These are phyloP conservation scores for Macrolepiota dolichaula DNA, from an alignment of 768 basidiomycete genomes.

Conservation along the genomic window DNA sequence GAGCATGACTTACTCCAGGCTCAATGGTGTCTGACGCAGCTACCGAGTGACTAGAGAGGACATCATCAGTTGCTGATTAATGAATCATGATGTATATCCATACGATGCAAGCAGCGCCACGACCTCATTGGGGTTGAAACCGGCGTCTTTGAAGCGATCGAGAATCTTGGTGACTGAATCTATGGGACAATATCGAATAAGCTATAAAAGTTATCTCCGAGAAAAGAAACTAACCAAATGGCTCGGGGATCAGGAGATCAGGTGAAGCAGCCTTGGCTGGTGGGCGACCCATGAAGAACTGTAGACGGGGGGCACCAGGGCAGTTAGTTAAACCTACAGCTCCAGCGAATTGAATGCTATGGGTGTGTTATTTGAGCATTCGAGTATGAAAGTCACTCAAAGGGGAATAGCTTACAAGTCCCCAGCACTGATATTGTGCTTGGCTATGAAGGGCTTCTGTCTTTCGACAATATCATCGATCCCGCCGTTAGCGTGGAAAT, in stretches of 20 bases:
- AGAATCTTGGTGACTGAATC: slow-evolving; percentile 20
- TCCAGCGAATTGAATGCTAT: slow-evolving; percentile 44
- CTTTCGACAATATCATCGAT: slow-evolving; percentile 37
- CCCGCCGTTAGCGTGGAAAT: slow-evolving; percentile 40
- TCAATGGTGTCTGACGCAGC: slow-evolving; percentile 9
- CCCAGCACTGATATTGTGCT: slow-evolving; percentile 35
- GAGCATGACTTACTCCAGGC: neutral
- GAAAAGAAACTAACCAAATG: slow-evolving; percentile 1
- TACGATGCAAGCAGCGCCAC: slow-evolving; percentile 12
- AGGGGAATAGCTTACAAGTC: slow-evolving; percentile 38
- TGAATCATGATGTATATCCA: neutral
- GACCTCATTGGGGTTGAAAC: slow-evolving; percentile 18
- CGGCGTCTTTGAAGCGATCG: slow-evolving; percentile 20
- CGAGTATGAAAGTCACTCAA: neutral
- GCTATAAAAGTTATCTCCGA: neutral
- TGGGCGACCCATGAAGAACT: slow-evolving; percentile 37
- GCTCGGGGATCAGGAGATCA: slow-evolving; percentile 24
- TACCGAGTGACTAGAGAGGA: slow-evolving; percentile 1
- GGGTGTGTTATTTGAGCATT: neutral
- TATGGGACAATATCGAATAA: neutral
- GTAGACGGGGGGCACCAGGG: slow-evolving; percentile 39
- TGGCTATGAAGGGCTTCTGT: slow-evolving; percentile 30
- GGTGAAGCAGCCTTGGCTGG: slow-evolving; percentile 28
- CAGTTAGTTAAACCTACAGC: slow-evolving; percentile 41
- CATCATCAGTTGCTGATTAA: neutral